Base-by-base conservation (phyloP, 2,329 filamentous ascomycete genomes). In the Diplodia mutila region DNA sequence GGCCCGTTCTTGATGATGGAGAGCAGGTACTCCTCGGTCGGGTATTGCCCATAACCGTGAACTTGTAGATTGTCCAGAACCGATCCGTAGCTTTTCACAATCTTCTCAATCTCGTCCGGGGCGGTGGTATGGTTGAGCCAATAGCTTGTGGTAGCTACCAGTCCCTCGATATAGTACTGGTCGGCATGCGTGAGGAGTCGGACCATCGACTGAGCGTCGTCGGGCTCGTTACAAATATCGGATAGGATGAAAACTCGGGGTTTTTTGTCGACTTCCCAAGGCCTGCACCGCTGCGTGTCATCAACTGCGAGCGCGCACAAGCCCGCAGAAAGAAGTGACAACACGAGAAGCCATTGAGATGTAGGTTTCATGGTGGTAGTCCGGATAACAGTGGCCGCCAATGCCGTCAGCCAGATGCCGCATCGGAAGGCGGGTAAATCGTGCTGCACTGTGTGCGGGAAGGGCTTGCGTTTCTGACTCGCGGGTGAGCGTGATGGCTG, bases 41-140 rank as follows among this genome's bases (percentile, higher is more conserved):
- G 81, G 68, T 83, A 85, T 14, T 73, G 75, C 2, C 75, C 75
- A 65, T 82, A 79, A 0, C 80, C 78, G 64, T 84, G 82, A 2
- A 79, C 80, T 69, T 86, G 84, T 3, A 87, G 75, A 68, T 84
- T 87, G 14, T 81, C 79, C 3, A 77, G 72, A 1, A 71, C 74
- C 7, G 70, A 70, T 1, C 71, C 75, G 68, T 79, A 79, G 46
- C 74, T 76, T 65, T 76, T 72, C 49, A 78, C 70, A 25, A 78
- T 76, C 64, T 74, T 76, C 65, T 76, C 72, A 72, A 79, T 78
- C 42, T 77, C 74, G 59, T 77, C 69, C 16, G 76, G 76, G 59
- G 70, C 74, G 34, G 77, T 74, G 57, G 72, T 74, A 59, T 76
- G 72, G 69, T 73, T 78, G 73, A 86, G 76, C 75, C 76, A 78